Evolutionary conservation across 768 basidiomycete genomes (phyloP).

Genomic region (Coprinopsis marcescibilis): DNA sequence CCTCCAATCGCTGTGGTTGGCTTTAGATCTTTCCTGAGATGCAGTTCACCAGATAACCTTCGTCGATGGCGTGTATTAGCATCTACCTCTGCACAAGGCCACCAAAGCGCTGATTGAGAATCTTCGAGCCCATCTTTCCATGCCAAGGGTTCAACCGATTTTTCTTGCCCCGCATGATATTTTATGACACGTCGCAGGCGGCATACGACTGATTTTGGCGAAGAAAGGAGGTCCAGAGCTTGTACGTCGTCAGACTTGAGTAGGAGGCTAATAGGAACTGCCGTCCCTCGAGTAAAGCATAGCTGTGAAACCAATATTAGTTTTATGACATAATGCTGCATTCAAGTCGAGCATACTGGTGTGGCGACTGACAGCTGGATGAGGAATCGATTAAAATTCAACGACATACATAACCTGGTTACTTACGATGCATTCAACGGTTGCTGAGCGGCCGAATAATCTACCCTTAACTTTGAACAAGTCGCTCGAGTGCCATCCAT

Average conservation of each 20-base stretch:
- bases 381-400: conserved; percentile 1
- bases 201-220: conserved; percentile 26
- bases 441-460: conserved; percentile 24
- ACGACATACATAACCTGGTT: background rate
- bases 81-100: conserved; percentile 16
- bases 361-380: conserved; percentile 33
- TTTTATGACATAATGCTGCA: background rate
- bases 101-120: conserved; percentile 28
- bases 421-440: conserved; percentile 30
- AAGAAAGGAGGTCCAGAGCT: conserved; percentile 29
- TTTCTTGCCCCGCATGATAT: conserved; percentile 12
- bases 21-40: conserved; percentile 28
- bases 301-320: conserved; percentile 22
- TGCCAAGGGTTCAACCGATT: conserved; percentile 4
- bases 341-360: conserved; percentile 25
- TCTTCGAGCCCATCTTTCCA: conserved; percentile 25
- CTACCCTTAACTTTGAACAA: conserved; percentile 22
- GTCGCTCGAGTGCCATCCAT: conserved; percentile 32
- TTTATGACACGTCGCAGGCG: conserved; percentile 26
- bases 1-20: conserved; percentile 32
- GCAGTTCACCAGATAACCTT: conserved; percentile 32
- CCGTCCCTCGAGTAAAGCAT: conserved; percentile 34
- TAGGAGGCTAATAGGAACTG: conserved; percentile 30
- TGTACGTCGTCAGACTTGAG: conserved; percentile 28
- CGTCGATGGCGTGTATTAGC: conserved; percentile 12